Evolutionary conservation across 1,284 basidiomycete genomes (phyloP).

Genomic region (Spongiforma sp.): DNA sequence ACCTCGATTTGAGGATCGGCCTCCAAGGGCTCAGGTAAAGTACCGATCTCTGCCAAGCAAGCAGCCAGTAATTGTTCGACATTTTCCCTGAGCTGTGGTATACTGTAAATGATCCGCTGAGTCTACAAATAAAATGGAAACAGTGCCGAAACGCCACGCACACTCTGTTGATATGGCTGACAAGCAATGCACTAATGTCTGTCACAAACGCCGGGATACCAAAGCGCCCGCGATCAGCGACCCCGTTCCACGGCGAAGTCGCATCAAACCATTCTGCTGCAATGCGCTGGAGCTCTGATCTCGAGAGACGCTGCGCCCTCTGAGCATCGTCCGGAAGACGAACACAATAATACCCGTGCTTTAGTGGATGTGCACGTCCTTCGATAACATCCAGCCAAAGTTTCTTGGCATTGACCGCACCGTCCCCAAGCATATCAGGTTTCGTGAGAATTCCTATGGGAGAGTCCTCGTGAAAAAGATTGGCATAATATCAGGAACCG

Average conservation of each 20-base stretch:
- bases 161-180: constrained; percentile 55
- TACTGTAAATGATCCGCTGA: constrained; percentile 39
- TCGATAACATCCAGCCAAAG: constrained; percentile 60
- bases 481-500: not conserved
- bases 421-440: constrained; percentile 56
- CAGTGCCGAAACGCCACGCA: constrained; percentile 37
- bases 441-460: constrained; percentile 66
- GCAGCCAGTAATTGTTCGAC: constrained; percentile 44
- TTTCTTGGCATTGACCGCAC: constrained; percentile 47
- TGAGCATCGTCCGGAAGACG: constrained; percentile 68
- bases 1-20: constrained; percentile 53
- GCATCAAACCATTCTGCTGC: constrained; percentile 54
- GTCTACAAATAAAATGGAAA: not conserved
- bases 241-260: constrained; percentile 55
- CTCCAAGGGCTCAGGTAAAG: constrained; percentile 47
- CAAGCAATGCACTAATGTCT: constrained; percentile 57
- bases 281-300: constrained; percentile 43
- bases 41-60: constrained; percentile 42
- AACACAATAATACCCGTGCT: constrained; percentile 70
- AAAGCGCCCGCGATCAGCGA: constrained; percentile 51
- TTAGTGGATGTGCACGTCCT: constrained; percentile 47
- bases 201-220: constrained; percentile 61
- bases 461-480: not conserved
- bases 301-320: constrained; percentile 44
- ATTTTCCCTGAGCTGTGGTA: constrained; percentile 44